Evolutionary conservation across 2,329 filamentous ascomycete species (phyloP).

Genomic region (Colletotrichum sp.): DNA sequence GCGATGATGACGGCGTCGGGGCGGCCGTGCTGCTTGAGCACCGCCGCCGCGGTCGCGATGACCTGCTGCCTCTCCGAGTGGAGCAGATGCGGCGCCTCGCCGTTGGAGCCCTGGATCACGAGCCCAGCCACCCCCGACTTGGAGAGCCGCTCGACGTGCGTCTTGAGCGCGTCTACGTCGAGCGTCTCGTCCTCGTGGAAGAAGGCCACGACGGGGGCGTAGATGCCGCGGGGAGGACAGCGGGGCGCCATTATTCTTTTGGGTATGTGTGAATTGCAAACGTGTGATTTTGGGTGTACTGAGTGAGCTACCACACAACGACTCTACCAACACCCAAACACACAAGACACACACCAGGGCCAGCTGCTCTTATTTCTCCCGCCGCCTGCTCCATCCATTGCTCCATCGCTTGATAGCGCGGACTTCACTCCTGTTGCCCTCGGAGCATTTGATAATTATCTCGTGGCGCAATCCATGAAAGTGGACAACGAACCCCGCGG

Average conservation of each 20-base stretch:
- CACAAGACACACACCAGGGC: not conserved
- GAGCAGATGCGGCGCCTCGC: slow-evolving; percentile 53
- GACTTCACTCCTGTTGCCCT: not conserved
- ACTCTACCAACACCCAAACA: not conserved
- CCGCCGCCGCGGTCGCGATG: slow-evolving; percentile 57
- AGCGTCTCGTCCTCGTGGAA: slow-evolving; percentile 46
- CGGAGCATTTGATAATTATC: slow-evolving; percentile 7
- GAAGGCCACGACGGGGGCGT: slow-evolving; percentile 47
- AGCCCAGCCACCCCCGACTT: slow-evolving; percentile 50
- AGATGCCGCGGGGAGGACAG: slow-evolving; percentile 37
- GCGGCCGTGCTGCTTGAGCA: slow-evolving; percentile 49
- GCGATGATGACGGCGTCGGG: slow-evolving; percentile 62
- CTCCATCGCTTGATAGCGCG: not conserved
- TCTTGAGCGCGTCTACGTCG: slow-evolving; percentile 43
- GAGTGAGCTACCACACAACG: not conserved
- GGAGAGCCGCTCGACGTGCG: slow-evolving; percentile 43
- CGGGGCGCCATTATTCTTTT: not conserved
- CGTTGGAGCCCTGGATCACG: slow-evolving; percentile 52
- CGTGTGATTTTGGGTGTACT: not conserved
- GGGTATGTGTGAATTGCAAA: not conserved
- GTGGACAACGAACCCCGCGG: slow-evolving; percentile 5
- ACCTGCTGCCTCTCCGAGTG: slow-evolving; percentile 62
- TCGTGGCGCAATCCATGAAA: not conserved
- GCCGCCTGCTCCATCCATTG: not conserved
- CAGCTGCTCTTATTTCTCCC: not conserved